A percentile compares a stretch with the other conserved stretches of the same genome.
Evolutionary conservation across 2,329 filamentous ascomycete species (phyloP).

Genomic region (Chrysoporthe deuterocubensis): DNA sequence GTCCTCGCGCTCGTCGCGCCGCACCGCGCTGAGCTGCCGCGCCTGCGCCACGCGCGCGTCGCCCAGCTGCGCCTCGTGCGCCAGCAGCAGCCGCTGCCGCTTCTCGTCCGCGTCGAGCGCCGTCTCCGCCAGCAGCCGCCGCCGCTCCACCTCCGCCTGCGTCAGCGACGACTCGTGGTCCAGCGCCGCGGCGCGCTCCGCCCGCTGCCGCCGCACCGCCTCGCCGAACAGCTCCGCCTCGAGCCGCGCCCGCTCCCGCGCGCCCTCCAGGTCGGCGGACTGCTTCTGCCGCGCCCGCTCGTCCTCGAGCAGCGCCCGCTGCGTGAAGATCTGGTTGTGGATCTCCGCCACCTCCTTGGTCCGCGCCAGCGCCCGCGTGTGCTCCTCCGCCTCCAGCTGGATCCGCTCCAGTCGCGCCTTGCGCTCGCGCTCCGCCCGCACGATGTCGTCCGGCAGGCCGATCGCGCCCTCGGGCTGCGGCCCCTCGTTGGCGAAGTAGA

Average conservation of each 20-base stretch:
- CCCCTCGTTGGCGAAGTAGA: slow-evolving; percentile 58
- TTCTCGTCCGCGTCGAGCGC: slow-evolving; percentile 51
- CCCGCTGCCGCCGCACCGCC: slow-evolving; percentile 42
- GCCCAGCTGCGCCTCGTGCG: slow-evolving; percentile 54
- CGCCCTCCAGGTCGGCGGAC: slow-evolving; percentile 47
- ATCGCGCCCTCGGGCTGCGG: slow-evolving; percentile 58
- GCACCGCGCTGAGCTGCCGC: slow-evolving; percentile 53
- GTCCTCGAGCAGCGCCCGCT: slow-evolving; percentile 57
- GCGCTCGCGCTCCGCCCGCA: slow-evolving; percentile 54
- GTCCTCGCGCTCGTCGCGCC: slow-evolving; percentile 55
- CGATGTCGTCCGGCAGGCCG: slow-evolving; percentile 56
- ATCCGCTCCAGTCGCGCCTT: slow-evolving; percentile 51
- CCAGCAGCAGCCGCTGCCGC: slow-evolving; percentile 49
- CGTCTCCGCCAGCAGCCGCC: slow-evolving; percentile 49
- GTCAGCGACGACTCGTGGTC: slow-evolving; percentile 53
- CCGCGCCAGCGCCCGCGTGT: slow-evolving; percentile 51
- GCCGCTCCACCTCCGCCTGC: slow-evolving; percentile 49
- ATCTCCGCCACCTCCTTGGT: slow-evolving; percentile 56
- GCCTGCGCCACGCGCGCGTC: slow-evolving; percentile 52
- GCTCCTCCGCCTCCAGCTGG: slow-evolving; percentile 53
- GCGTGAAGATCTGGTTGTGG: slow-evolving; percentile 54
- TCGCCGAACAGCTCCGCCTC: slow-evolving; percentile 50
- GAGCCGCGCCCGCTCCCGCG: slow-evolving; percentile 50
- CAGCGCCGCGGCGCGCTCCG: slow-evolving; percentile 43
- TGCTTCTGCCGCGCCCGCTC: slow-evolving; percentile 51